Percentiles rank a stretch among this genome's conserved stretches.
Conservation (phyloP, 23 red algal genomes). For the Chondrus crispus region DNA sequence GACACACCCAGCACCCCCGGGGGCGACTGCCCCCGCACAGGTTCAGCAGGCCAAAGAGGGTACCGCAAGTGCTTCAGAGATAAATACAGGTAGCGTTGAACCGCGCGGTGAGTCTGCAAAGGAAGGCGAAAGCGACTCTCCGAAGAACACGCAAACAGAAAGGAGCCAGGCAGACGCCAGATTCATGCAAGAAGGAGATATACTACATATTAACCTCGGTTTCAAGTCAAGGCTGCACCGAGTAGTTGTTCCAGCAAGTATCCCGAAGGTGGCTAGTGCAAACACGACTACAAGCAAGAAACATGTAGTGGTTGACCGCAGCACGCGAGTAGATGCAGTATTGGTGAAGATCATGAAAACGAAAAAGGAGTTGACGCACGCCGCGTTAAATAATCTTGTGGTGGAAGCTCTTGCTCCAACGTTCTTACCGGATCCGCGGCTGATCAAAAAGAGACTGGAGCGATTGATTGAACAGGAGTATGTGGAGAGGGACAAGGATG, state of each 20-base stretch:
- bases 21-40: too few species aligned
- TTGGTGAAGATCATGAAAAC: slow-evolving; percentile 93
- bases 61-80: not conserved
- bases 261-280: slow-evolving; percentile 8
- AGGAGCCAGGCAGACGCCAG: too few species aligned
- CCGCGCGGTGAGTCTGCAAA: not conserved
- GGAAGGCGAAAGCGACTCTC: not conserved
- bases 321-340: slow-evolving; percentile 87
- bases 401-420: slow-evolving; percentile 37
- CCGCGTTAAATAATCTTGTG: slow-evolving; percentile 57
- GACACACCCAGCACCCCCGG: too few species aligned
- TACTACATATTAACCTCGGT: slow-evolving; percentile 40
- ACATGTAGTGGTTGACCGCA: slow-evolving; percentile 70
- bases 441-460: slow-evolving; percentile 88
- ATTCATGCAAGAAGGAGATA: too few species aligned
- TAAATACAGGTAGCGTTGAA: not conserved
- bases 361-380: slow-evolving; percentile 38
- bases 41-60: not conserved
- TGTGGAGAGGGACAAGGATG: slow-evolving; percentile 63
- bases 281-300: slow-evolving; percentile 19
- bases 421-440: slow-evolving; percentile 62
- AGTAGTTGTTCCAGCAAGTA: slow-evolving; percentile 35
- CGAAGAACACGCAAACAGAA: not conserved
- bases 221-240: slow-evolving; percentile 46
- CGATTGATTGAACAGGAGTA: slow-evolving; percentile 88